Conservation (phyloP, 805 yeast genomes). For the Maudiozyma serrabonitensis region DNA sequence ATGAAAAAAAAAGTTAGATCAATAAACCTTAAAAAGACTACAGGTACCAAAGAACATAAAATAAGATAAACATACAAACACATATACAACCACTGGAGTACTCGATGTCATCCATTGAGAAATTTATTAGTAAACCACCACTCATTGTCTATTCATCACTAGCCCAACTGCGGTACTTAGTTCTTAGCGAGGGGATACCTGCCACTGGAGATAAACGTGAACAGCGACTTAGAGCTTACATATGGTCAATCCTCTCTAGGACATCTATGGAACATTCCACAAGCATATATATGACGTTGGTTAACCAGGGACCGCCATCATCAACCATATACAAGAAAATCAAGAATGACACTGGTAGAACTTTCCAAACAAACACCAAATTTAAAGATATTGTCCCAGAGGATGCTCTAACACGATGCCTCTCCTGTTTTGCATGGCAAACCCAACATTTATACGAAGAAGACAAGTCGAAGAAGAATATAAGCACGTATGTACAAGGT, state of each 20-base stretch:
- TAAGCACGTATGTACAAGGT: slow-evolving; percentile 69
- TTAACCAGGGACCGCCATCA: slow-evolving; percentile 48
- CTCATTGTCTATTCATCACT: slow-evolving; percentile 20
- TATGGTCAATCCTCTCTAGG: slow-evolving; percentile 71
- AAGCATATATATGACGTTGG: slow-evolving; percentile 42
- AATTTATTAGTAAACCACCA: slow-evolving; percentile 18
- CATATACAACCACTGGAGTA: background rate
- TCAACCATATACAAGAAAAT: slow-evolving; percentile 51
- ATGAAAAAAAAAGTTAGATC: no score
- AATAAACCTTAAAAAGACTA: no score
- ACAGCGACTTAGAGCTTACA: slow-evolving; percentile 41
- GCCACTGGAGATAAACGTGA: slow-evolving; percentile 6
- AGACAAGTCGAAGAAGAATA: slow-evolving; percentile 2
- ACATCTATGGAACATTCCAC: slow-evolving; percentile 48
- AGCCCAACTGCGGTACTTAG: slow-evolving; percentile 20
- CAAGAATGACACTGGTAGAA: slow-evolving; percentile 76
- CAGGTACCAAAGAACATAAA: no score
- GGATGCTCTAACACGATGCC: slow-evolving; percentile 52
- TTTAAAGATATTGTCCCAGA: slow-evolving; percentile 65
- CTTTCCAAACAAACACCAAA: slow-evolving; percentile 60
- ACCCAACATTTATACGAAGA: slow-evolving; percentile 12
- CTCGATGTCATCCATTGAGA: slow-evolving; percentile 13
- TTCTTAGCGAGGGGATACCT: slow-evolving; percentile 16
- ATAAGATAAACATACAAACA: no score
- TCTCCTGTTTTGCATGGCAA: slow-evolving; percentile 62